Conservation (phyloP, 768 basidiomycete species). For the Mycena maculata region DNA sequence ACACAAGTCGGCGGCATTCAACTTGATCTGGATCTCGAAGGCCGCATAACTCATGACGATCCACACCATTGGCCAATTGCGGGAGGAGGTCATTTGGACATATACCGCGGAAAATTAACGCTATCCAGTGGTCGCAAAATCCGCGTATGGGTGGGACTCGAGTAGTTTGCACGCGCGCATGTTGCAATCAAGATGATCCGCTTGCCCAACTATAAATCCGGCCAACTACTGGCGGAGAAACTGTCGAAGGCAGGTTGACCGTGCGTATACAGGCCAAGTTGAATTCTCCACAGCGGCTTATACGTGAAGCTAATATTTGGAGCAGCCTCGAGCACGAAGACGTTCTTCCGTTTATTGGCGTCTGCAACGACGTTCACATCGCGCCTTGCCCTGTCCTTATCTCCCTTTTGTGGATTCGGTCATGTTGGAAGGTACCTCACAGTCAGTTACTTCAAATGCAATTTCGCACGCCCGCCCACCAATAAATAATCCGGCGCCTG, state of each 20-base stretch:
- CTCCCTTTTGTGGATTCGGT: constrained; percentile 21
- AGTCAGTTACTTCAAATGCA: too few species aligned
- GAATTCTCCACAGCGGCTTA: constrained; percentile 11
- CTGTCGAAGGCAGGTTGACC: constrained; percentile 5
- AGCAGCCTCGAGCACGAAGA: constrained; percentile 20
- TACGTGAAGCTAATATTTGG: constrained; percentile 25
- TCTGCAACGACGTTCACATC: constrained; percentile 17
- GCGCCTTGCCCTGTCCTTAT: constrained; percentile 17
- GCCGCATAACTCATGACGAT: constrained; percentile 8
- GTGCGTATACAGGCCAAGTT: not conserved
- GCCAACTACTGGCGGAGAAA: constrained; percentile 8
- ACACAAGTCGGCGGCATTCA: too few species aligned
- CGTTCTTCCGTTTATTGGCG: constrained; percentile 27
- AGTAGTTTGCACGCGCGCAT: not conserved
- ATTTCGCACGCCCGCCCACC: too few species aligned
- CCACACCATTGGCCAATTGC: constrained; percentile 20
- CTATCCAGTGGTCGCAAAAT: constrained; percentile 15
- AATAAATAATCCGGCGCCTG: too few species aligned
- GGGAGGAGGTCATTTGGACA: constrained; percentile 21
- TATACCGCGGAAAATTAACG: constrained; percentile 25
- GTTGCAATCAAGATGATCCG: constrained; percentile 26
- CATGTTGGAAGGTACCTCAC: constrained; percentile 20
- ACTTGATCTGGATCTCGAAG: constrained; percentile 18
- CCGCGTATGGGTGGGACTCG: not conserved
- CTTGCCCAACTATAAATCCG: not conserved